phyloP scores from a whole-genome alignment of 2,329 filamentous ascomycete species.

The Fusarium camptoceras region DNA sequence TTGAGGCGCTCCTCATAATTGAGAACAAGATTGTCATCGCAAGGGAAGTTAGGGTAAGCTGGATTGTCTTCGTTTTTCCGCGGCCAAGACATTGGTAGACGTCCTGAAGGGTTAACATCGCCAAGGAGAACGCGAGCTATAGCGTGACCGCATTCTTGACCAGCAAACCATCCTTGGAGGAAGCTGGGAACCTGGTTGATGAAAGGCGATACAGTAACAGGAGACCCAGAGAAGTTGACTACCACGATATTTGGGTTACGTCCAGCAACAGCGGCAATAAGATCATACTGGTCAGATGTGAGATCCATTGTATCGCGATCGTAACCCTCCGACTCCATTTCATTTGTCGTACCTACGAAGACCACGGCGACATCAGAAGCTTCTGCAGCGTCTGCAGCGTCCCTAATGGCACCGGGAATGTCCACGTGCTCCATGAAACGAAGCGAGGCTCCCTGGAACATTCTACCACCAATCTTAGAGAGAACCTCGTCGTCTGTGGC shows the following conservation, averaged over 20 bases:
- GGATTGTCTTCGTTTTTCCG: constrained; percentile 7
- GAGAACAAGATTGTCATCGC: neutral
- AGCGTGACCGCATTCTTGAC: neutral
- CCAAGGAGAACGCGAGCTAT: neutral
- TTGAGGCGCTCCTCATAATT: constrained; percentile 9
- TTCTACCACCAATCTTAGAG: neutral
- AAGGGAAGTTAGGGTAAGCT: neutral
- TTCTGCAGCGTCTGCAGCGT: neutral
- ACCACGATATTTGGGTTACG: neutral
- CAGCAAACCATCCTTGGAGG: constrained; percentile 5
- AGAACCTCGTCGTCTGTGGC: neutral
- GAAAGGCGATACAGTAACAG: neutral
- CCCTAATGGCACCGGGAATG: neutral
- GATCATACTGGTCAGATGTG: neutral
- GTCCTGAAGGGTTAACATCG: neutral
- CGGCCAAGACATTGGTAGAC: constrained; percentile 4
- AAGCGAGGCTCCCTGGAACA: constrained; percentile 13
- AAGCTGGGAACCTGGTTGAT: neutral
- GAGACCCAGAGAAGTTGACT: neutral
- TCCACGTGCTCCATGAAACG: constrained; percentile 4
- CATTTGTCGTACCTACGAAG: constrained; percentile 10
- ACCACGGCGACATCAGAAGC: neutral
- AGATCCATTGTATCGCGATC: constrained; percentile 17
- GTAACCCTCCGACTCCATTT: constrained; percentile 15
- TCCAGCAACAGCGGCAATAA: neutral